Percentiles rank a stretch among this genome's conserved stretches.
These are phyloP conservation scores for Ophiognomonia clavigignenti-juglandacearum DNA, from an alignment of 2,329 filamentous ascomycete genomes.

Conservation along the genomic window DNA sequence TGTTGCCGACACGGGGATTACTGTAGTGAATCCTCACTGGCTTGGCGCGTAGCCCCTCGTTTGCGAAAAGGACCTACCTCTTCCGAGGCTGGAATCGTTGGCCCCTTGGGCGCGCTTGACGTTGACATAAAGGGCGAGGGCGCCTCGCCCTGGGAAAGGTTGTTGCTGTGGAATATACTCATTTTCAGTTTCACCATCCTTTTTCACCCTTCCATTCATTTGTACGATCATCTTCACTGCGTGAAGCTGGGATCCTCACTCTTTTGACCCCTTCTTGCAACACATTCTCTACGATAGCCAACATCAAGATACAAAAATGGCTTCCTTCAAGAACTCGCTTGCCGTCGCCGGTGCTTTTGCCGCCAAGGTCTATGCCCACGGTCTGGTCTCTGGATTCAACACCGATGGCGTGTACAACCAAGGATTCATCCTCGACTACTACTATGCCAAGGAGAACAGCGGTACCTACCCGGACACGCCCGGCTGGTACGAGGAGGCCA, in stretches of 20 bases:
- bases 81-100: no score
- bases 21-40: no score
- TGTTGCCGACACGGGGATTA: no score
- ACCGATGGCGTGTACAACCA: slow-evolving; percentile 34
- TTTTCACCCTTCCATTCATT: slow-evolving; percentile 8
- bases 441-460: slow-evolving; percentile 26
- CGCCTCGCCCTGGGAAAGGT: neutral
- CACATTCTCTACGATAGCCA: neutral
- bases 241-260: slow-evolving; percentile 17
- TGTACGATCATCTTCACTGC: slow-evolving; percentile 16
- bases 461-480: slow-evolving; percentile 18
- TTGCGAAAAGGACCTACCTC: no score
- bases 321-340: slow-evolving; percentile 19
- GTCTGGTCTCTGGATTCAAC: slow-evolving; percentile 43
- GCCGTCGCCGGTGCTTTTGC: slow-evolving; percentile 22
- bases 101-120: no score
- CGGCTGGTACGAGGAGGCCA: slow-evolving; percentile 28
- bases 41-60: no score
- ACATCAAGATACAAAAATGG: slow-evolving; percentile 8
- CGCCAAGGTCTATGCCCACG: slow-evolving; percentile 30
- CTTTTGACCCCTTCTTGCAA: slow-evolving; percentile 1
- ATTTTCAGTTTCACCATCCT: slow-evolving; percentile 5
- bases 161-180: neutral
- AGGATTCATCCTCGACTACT: slow-evolving; percentile 27
- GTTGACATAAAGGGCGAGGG: no score